These are phyloP conservation scores for Sindora glabra DNA, from an alignment of 306 rosid species.

Conservation along the genomic window DNA sequence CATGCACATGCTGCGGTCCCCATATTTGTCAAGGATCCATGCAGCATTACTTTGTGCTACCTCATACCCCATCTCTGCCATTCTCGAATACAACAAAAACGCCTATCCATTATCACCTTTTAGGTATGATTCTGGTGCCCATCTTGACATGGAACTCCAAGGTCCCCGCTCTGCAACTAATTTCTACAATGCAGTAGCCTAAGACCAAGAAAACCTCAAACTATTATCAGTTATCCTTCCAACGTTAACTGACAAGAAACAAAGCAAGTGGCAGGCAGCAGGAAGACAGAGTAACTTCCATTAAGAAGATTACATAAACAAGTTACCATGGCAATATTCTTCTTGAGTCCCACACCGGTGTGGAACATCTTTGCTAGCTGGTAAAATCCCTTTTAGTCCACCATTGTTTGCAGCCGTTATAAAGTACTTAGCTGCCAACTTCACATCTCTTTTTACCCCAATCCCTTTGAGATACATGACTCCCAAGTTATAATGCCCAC, in stretches of 20 bases:
- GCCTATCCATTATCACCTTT: slow-evolving; percentile 92
- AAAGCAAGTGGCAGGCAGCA: neutral
- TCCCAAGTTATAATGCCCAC: slow-evolving; percentile 91
- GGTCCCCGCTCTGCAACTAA: slow-evolving; percentile 98
- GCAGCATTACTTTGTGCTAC: slow-evolving; percentile 99
- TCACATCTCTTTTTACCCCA: slow-evolving; percentile 88
- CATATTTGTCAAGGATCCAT: slow-evolving; percentile 98
- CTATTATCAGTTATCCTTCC: slow-evolving; percentile 1
- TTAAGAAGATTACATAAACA: neutral
- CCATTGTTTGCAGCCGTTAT: slow-evolving; percentile 80
- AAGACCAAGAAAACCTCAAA: slow-evolving; percentile 18
- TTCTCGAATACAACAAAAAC: slow-evolving; percentile 80
- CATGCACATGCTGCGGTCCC: slow-evolving; percentile 93
- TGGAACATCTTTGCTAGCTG: slow-evolving; percentile 99
- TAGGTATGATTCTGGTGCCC: slow-evolving; percentile 95
- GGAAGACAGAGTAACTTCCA: neutral
- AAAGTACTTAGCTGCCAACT: slow-evolving; percentile 56
- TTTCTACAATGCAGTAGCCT: slow-evolving; percentile 90
- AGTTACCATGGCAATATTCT: slow-evolving; percentile 68
- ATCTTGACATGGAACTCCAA: slow-evolving; percentile 96
- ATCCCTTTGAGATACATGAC: slow-evolving; percentile 94
- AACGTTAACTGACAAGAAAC: no score
- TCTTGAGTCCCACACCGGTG: slow-evolving; percentile 84
- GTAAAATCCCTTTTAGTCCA: slow-evolving; percentile 94
- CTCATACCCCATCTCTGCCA: slow-evolving; percentile 98